Evolutionary conservation across 441 rosid genomes (phyloP).

Genomic region (Gossypium gossypioides): DNA sequence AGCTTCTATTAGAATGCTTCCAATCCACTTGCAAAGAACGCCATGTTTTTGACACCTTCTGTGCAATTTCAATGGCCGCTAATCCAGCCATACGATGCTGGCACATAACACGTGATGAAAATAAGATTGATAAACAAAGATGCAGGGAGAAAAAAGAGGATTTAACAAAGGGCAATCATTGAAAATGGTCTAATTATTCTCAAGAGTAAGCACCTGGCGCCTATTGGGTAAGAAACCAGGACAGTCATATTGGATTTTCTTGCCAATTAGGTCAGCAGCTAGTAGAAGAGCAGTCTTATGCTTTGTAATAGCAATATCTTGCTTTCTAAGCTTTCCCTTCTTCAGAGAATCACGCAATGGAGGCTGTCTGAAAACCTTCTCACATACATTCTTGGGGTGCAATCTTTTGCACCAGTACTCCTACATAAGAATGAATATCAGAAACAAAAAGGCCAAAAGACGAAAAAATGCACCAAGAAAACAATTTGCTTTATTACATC

Average conservation of each 20-base stretch:
- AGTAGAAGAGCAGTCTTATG: constrained; percentile 62
- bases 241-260: constrained; percentile 52
- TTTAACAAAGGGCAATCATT: not conserved
- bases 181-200: not conserved
- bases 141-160: not conserved
- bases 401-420: constrained; percentile 98
- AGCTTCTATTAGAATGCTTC: constrained; percentile 54
- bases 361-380: constrained; percentile 94
- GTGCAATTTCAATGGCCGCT: constrained; percentile 90
- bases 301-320: constrained; percentile 72
- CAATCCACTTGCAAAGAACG: constrained; percentile 67
- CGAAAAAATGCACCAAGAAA: constrained; percentile 8
- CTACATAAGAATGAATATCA: constrained; percentile 24
- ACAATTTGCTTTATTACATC: not conserved
- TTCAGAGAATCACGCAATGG: constrained; percentile 76
- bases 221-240: constrained; percentile 11
- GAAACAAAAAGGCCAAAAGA: constrained; percentile 8
- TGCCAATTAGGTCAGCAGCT: constrained; percentile 85
- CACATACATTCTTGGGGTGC: constrained; percentile 94
- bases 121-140: constrained; percentile 11
- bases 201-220: constrained; percentile 6
- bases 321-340: constrained; percentile 84
- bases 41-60: constrained; percentile 89
- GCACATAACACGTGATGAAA: constrained; percentile 23
- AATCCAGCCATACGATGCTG: constrained; percentile 99